Conservation (phyloP, 371 early-diverging fungal species). For the Syncephalis fuscata region DNA sequence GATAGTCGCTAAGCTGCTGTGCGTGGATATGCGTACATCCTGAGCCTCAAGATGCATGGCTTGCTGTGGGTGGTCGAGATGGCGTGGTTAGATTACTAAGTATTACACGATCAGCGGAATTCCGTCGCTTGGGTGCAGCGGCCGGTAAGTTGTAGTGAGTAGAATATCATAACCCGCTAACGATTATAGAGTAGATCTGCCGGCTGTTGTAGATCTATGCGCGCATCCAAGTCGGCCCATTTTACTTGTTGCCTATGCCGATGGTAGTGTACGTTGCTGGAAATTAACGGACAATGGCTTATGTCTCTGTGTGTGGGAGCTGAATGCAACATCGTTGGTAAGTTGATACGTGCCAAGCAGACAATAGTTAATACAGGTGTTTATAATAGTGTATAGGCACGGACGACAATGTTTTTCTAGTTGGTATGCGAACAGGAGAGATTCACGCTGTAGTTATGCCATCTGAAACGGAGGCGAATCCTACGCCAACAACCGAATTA, state of each 20-base stretch:
- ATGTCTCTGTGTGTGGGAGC: background rate
- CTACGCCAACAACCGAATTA: background rate
- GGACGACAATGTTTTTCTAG: background rate
- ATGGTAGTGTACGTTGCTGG: constrained; percentile 80
- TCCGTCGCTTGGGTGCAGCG: background rate
- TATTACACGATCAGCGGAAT: background rate
- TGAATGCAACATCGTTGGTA: background rate
- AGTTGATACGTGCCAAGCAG: background rate
- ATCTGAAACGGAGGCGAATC: background rate
- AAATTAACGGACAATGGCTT: constrained; percentile 1
- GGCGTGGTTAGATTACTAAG: background rate
- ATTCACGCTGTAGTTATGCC: background rate
- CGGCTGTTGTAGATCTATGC: too few species aligned
- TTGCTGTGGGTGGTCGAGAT: background rate
- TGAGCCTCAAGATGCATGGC: background rate
- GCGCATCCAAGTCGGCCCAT: too few species aligned
- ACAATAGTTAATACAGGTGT: background rate
- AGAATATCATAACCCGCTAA: too few species aligned
- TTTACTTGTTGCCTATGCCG: constrained; percentile 62
- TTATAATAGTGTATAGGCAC: background rate
- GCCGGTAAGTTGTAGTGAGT: too few species aligned
- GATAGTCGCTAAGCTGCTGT: background rate
- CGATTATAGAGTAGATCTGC: too few species aligned
- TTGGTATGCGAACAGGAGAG: background rate
- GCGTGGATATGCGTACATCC: too few species aligned